Percentiles rank a stretch among this genome's conserved stretches.
phyloP scores from a whole-genome alignment of 148 eudicot genomes.

The Fagopyrum esculentum region DNA sequence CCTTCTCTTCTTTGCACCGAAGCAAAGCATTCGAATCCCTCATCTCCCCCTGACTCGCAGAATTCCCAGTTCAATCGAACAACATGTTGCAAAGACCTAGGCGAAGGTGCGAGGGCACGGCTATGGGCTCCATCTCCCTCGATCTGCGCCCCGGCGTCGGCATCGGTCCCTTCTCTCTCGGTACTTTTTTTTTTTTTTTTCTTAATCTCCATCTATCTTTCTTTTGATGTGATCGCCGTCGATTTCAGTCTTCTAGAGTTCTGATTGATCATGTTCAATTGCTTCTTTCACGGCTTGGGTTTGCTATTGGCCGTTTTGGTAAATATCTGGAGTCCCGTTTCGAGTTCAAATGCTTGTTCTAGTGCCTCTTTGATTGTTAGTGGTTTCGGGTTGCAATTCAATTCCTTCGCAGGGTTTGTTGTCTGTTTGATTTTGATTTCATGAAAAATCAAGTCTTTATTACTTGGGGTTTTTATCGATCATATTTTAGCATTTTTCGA shows the following conservation, averaged over 20 bases:
- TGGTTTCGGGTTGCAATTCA: neutral
- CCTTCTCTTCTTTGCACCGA: neutral
- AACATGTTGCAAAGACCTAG: conserved; percentile 52
- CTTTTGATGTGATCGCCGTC: neutral
- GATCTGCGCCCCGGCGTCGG: conserved; percentile 92
- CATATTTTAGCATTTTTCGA: neutral
- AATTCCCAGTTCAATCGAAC: neutral
- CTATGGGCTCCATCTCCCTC: conserved; percentile 80
- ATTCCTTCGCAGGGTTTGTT: no score
- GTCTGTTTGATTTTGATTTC: neutral
- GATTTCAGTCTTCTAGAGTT: conserved; percentile 1
- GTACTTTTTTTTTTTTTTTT: conserved; percentile 28
- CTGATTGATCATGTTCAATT: neutral
- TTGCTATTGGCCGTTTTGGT: neutral
- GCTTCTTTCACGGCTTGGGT: neutral
- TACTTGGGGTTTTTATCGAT: neutral
- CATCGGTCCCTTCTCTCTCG: conserved; percentile 78
- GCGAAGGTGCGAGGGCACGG: conserved; percentile 81
- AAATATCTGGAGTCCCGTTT: neutral
- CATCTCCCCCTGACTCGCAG: neutral
- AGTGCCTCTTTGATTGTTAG: neutral
- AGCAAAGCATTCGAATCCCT: neutral
- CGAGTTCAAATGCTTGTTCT: neutral
- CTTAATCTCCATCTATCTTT: neutral
- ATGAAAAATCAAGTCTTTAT: neutral